Base-by-base conservation (phyloP, 768 basidiomycete species). In the Coprinopsis sp. region DNA sequence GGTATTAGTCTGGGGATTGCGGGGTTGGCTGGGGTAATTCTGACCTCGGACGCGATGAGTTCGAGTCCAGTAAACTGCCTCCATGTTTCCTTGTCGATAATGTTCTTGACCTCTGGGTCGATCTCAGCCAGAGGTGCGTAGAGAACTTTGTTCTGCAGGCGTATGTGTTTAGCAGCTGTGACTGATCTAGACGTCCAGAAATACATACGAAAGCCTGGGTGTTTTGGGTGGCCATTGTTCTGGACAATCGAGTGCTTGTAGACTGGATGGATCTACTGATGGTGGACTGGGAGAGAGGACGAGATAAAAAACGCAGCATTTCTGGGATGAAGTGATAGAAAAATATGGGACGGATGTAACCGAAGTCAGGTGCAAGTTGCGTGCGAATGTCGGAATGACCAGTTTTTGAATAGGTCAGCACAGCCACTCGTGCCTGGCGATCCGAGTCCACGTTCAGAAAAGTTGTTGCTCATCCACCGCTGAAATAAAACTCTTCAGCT, bases 11-110 rank as follows among this genome's bases (percentile, higher is more conserved):
- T 22, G 16, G 18, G 45, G 38, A 16, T 18, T 39, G 37, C 8
- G 21, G 25, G 37, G 7, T 39, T 16, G 16, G n/a, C n/a, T 39
- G 21, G 37, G 22, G 37, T 8, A 11, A 23, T 14, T 51, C 74
- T 54, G 51, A 94, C 93, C 84, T 98, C 96, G 50, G 95, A 97
- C 44, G 96, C 96, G 63, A 99, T 98, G 64, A 99, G 87, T 72
- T 98, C 96, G 52, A 99, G 83, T 47, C 95, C 95, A 37, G 91
- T 90, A 67, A 85, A 95, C 75, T 97, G 95, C 57, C 95, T 74
- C 94, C 93, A 98, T 69, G 91, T 95, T 76, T 98, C 92, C 74
- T 91, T 91, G 75, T 98, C 93, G 72, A 99, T 90, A 75, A 99
- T 91, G 66, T 94, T 91, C 69, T 92, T 81, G 62, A 99, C 82